Base-by-base conservation (phyloP, 2,329 filamentous ascomycete genomes). In the Diplodia scrobiculata region DNA sequence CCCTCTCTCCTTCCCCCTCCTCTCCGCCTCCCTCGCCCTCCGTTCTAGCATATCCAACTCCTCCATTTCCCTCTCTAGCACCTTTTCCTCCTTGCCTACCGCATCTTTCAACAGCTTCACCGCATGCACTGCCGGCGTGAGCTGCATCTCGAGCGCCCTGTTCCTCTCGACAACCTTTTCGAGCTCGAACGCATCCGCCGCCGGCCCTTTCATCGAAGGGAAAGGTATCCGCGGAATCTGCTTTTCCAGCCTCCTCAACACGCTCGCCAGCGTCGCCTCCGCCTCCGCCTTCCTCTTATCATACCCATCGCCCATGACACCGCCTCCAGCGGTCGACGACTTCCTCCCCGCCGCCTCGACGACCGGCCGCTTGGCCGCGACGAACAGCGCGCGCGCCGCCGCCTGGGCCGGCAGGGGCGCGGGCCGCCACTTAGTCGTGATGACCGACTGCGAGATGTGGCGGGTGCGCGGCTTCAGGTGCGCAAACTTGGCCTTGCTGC, bases 201-300 rank as follows among this genome's bases (percentile, higher is more conserved):
- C 79, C 7, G 78, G 81, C 63, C 76, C 76, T 50, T 77, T 77
- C 2, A 83, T 80, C 0, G 85, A 86, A 0, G 89, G 89, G 72
- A 91, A 90, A n/a, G 87, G 87, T 62, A 90, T 80, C 38, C 82
- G 83, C 17, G 80, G 76, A 5, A 91, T 77, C 71, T 87, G 88
- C 55, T 80, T 82, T 41, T 83, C 77, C 38, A 91, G 79, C 62
- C 83, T 83, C 48, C 82, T 81, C 7, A 85, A 78, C 29, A 89
- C 81, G 47, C 80, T 80, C 45, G 82, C 79, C 6, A 91, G 79
- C 25, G 84, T 84, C 1, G 82, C 77, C 9, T 85, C 79, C 10
- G 87, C 86, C 66, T 86, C 81, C 17, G 81, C 79, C 67, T 83
- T 79, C 67, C 75, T 78, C 36, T 63, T 79, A 7, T 66, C 45